Base-by-base conservation (phyloP, 345 rosid species). In the Gossypium raimondii region DNA sequence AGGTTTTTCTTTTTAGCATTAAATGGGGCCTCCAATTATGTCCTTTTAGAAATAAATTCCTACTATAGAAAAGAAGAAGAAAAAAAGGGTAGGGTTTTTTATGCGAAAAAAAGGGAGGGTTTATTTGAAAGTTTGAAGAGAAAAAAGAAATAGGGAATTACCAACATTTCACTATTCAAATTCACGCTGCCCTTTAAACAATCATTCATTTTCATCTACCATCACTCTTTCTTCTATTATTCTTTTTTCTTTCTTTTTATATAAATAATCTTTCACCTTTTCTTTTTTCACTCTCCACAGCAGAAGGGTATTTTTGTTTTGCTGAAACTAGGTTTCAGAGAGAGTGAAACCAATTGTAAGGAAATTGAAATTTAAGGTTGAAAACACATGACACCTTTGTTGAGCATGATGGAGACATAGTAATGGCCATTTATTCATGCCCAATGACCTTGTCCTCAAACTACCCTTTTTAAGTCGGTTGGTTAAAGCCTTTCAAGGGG, bases 361-460 rank as follows among this genome's bases (percentile, higher is more conserved):
- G 38, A 34, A 34, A 16, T 16, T 50, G 52, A 11, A 48, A 48
- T 51, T 51, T 14, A 51, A 51, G 18, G 16, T 34, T 34, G 38
- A 51, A 51, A 4, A 51, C 8, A 51, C 8, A n/a, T 9, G 60
- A 56, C 22, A 20, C 74, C 74, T 67, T 78, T 80, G 81, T 83
- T 79, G 18, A 63, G 82, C 82, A 74, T 78, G 86, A 61, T 76
- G 68, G 65, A 67, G 68, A 78, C 84, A 81, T 65, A 70, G 27
- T 78, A 4, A 80, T 76, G 57, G 41, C 12, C 2, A 71, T 34
- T 63, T 17, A 63, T 38, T 63, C 67, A 56, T 53, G 47, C 45
- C n/a, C 47, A 12, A 48, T 59, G 22, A 73, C 57, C 47, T 45
- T 45, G 74, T 55, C 74, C 51, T 18, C 17, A 41, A 45, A 18